phyloP scores from a whole-genome alignment of 2,329 filamentous ascomycete genomes.

The Alternaria arbusti region DNA sequence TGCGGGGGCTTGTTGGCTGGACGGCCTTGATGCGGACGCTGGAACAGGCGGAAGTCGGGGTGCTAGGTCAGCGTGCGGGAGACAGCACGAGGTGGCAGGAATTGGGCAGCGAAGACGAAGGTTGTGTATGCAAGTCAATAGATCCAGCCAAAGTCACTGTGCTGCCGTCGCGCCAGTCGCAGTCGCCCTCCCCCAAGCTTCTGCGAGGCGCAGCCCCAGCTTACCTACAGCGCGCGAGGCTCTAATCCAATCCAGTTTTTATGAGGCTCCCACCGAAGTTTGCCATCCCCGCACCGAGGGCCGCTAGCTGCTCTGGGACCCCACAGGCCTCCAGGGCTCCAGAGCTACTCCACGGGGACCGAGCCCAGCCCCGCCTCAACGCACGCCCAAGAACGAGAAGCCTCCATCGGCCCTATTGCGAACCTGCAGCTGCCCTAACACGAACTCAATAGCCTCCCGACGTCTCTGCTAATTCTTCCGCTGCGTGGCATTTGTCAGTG shows the following conservation, averaged over 20 bases:
- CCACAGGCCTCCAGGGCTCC: slow-evolving; percentile 1
- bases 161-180: not conserved
- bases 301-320: slow-evolving; percentile 13
- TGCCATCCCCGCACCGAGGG: slow-evolving; percentile 15
- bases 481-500: not conserved
- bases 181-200: not conserved
- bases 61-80: not conserved
- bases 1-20: slow-evolving; percentile 20
- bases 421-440: not conserved
- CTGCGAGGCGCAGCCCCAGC: slow-evolving; percentile 15
- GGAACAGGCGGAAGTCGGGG: slow-evolving; percentile 10
- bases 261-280: slow-evolving; percentile 21
- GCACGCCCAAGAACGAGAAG: not conserved
- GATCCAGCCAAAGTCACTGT: not conserved
- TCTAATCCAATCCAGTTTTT: slow-evolving; percentile 16
- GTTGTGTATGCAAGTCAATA: not conserved
- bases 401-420: slow-evolving; percentile 1
- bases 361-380: slow-evolving; percentile 5
- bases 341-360: slow-evolving; percentile 11
- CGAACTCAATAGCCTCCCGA: not conserved
- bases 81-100: not conserved
- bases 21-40: slow-evolving; percentile 9
- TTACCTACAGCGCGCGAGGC: slow-evolving; percentile 13
- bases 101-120: not conserved
- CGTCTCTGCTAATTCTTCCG: not conserved